Base-by-base conservation (phyloP, 495 filamentous ascomycete species). In the Aspergillus baeticus region DNA sequence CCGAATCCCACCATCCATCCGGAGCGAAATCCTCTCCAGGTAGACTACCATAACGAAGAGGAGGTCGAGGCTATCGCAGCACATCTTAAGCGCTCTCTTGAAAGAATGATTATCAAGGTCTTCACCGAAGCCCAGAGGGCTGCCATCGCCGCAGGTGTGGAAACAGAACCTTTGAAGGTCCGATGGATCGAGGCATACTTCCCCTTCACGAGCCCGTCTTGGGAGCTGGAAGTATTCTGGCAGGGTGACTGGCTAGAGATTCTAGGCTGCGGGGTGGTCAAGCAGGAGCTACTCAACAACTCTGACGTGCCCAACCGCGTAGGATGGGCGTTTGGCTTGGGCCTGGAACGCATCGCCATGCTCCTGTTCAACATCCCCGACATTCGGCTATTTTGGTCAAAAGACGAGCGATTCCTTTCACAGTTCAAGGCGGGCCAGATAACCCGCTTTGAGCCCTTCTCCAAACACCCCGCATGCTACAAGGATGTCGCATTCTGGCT, bases 401-500 rank as follows among this genome's bases (percentile, higher is more conserved):
- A 77, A 45, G 94, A 98, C 63, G 58, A 76, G 59, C 83, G 94
- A 10, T 98, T 98, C 70, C 70, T 95, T 26, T 70, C 68, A 5
- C 94, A 98, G 68, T 98, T 98, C 73, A 77, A 79, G 5, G 77
- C 85, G 0, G 83, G 80, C 15, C 72, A 80, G 21, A 79, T 96
- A 58, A 80, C 79, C 54, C 82, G 81, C 26, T 98, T 93, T 69
- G 76, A 83, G 52, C 87, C 89, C 10, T 97, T 96, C 75, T 95
- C 90, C 29, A 96, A 88, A 72, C 80, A 94, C 69, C 94, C 94
- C 1, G 82, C 84, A 10, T 92, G 89, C 69, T 86, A 87, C 62
- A 93, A 91, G 71, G 95, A 98, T 66, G 87, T 97, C 10, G 86
- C 93, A 3, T 98, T 98, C 69, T 98, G 95, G 95, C 71, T 97